Conservation (phyloP, 106 monocot species). For the Gastrodia elata region DNA sequence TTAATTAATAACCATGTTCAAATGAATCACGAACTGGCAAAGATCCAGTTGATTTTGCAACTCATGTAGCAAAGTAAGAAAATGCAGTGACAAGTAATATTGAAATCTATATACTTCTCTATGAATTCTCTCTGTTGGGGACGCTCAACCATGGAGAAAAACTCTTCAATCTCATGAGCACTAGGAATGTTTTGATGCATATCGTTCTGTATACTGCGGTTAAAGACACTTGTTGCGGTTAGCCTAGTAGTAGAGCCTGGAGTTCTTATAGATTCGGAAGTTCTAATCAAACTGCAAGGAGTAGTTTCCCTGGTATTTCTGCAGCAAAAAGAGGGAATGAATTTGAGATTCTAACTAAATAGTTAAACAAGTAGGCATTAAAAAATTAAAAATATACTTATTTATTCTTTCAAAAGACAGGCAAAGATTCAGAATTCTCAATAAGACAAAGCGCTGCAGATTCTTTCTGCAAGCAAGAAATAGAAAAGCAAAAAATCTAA, state of each 20-base stretch:
- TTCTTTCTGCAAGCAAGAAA: no score
- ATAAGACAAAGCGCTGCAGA: no score
- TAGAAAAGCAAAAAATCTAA: neutral
- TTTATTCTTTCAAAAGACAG: neutral
- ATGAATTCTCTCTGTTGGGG: slow-evolving; percentile 47
- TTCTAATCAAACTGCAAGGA: slow-evolving; percentile 62
- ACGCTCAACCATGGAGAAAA: slow-evolving; percentile 58
- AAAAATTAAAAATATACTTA: no score
- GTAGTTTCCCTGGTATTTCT: slow-evolving; percentile 68
- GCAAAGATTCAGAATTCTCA: no score
- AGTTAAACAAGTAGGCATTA: no score
- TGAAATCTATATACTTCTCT: slow-evolving; percentile 42
- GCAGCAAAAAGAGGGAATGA: slow-evolving; percentile 7
- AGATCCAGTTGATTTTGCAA: neutral
- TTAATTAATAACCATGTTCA: neutral
- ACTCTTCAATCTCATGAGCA: slow-evolving; percentile 59
- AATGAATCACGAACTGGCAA: neutral
- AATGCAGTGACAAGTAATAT: neutral
- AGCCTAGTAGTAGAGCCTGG: slow-evolving; percentile 50
- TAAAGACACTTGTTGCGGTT: slow-evolving; percentile 11
- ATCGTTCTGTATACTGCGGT: slow-evolving; percentile 16
- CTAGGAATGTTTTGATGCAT: slow-evolving; percentile 28
- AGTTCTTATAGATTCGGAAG: slow-evolving; percentile 29
- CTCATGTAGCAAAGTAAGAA: neutral
- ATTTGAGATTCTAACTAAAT: slow-evolving; percentile 1